A percentile compares a stretch with the other conserved stretches of the same genome.
These are phyloP conservation scores for Sporothrix schenckii DNA, from an alignment of 2,329 filamentous ascomycete genomes.

Conservation along the genomic window DNA sequence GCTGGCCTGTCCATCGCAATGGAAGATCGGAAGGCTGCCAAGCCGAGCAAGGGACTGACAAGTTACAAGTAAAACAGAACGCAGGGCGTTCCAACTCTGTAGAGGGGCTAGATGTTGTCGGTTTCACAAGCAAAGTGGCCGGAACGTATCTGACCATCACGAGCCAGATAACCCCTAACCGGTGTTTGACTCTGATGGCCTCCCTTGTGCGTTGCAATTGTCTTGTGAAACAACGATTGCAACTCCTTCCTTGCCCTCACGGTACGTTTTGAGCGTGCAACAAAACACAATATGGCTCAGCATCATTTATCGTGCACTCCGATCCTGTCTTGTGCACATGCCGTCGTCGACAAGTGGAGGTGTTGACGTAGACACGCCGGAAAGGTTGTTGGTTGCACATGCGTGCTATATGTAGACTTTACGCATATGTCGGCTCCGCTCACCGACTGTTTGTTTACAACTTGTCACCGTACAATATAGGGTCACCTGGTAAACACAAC, in stretches of 20 bases:
- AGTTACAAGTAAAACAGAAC: neutral
- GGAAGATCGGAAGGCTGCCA: neutral
- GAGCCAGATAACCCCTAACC: neutral
- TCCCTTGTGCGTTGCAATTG: neutral
- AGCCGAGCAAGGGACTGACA: conserved; percentile 4
- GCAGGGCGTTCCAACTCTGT: neutral
- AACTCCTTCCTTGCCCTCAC: neutral
- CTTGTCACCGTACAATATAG: neutral
- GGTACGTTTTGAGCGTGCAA: neutral
- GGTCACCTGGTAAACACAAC: no score
- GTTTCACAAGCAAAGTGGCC: conserved; percentile 18
- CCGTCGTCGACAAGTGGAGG: conserved; percentile 9
- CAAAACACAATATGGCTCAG: conserved; percentile 1
- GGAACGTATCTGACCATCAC: neutral
- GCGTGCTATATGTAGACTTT: neutral
- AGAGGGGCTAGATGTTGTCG: neutral
- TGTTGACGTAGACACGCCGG: no score
- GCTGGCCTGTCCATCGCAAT: conserved; percentile 9
- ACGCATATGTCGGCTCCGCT: conserved; percentile 1
- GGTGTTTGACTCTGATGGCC: neutral
- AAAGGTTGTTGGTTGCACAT: neutral
- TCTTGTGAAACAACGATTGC: neutral
- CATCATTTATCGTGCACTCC: neutral
- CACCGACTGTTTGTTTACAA: conserved; percentile 16
- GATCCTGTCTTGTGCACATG: conserved; percentile 11